Base-by-base conservation (phyloP, 176 grass and related monocot genomes). In the Saccharum officinarum region DNA sequence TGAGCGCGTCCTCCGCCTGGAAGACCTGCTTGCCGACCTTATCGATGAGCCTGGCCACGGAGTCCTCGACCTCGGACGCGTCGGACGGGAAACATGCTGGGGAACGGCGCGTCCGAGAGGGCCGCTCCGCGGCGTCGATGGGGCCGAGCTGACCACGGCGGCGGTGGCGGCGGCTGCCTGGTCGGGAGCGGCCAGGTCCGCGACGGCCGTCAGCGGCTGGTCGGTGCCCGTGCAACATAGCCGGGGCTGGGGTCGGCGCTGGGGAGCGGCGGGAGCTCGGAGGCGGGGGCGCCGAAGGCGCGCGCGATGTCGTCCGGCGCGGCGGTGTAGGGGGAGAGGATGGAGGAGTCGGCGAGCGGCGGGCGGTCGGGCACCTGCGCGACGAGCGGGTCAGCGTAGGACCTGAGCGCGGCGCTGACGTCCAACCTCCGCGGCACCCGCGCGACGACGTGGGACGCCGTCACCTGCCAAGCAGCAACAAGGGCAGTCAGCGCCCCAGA, bases 1-100 rank as follows among this genome's bases (percentile, higher is more conserved):
- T 94, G 44, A 95, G 78, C 73, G 88, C 69, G 82, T 92, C 97
- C 91, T 98, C 91, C 33, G 92, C 85, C 82, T 88, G 91, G 86
- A 91, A 89, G 6, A 95, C 59, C 85, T 85, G 85, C 72, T 84
- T 92, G 72, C 87, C 66, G 63, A 93, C 49, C 65, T 79, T 84
- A 45, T 98, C 76, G 76, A 93, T 44, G 75, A 93, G 41, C 94
- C 89, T 78, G 42, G 91, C 80, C 40, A 93, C 69, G 69, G 83
- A 80, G 55, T 83, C 81, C 88, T 94, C 89, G 22, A 79, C 47
- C 2, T 79, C 89, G 67, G 74, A 62, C 9, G 68, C 80, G 80
- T 90, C 89, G 31, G 38, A 23, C 30, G 88, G 88, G 80, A 90
- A 90, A 89, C 44, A 87, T 66, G 67, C 79, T 79, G 28, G 90